phyloP scores from a whole-genome alignment of 2,329 filamentous ascomycete species.

The Colletotrichum tropicicola region DNA sequence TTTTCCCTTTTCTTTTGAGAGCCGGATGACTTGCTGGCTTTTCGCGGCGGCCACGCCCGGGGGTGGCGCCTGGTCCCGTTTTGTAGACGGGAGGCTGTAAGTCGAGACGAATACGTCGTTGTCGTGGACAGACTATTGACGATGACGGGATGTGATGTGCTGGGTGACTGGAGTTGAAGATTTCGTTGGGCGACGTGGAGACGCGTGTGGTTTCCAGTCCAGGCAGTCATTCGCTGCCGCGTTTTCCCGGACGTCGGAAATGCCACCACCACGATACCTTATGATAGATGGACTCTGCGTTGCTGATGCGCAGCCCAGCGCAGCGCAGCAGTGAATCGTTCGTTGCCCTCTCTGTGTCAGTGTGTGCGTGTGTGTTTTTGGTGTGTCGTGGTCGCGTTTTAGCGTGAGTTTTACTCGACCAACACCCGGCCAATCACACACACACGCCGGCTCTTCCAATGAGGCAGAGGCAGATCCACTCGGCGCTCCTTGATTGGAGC shows the following conservation, averaged over 20 bases:
- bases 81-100: not conserved
- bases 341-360: not conserved
- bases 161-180: not conserved
- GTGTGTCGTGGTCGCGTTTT: constrained; percentile 13
- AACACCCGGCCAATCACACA: not conserved
- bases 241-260: not conserved
- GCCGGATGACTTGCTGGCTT: constrained; percentile 17
- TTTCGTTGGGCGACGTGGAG: not conserved
- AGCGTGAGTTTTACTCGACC: constrained; percentile 11
- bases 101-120: not conserved
- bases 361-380: not conserved
- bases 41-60: constrained; percentile 3
- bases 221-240: not conserved
- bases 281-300: not conserved
- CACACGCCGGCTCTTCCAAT: not conserved
- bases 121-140: constrained; percentile 5
- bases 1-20: not conserved
- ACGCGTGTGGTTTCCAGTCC: not conserved
- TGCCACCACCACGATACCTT: too few species aligned
- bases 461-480: not conserved
- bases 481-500: not conserved
- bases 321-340: not conserved
- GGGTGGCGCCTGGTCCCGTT: not conserved
- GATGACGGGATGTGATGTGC: too few species aligned
- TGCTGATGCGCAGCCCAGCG: not conserved